Evolutionary conservation across 257 asterid genomes (phyloP), one percentile per base, ranked within the genome.

Genomic region (Nyctanthes arbortristis): DNA sequence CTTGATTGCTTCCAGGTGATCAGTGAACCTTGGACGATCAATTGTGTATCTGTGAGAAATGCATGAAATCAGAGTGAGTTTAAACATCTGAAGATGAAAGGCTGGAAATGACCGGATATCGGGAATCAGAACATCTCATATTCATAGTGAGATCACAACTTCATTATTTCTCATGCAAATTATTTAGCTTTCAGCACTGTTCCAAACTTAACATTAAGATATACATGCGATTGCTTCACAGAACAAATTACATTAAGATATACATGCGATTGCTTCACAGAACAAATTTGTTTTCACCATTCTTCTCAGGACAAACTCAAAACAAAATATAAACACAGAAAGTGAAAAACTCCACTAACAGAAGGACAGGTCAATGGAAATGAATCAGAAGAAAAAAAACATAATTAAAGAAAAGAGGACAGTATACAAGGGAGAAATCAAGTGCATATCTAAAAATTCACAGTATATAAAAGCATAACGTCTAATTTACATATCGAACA

Each of bases 1-100:
- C 83, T 93, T 93, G 81, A 93, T 91, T 12, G 97, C 99, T 75
- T 93, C 99, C 72, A 93, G 82, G 82, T 93, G 92, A 72, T 93
- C 96, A 11, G 91, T 85, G 84, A 93, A 93, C 81, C 99, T 89
- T 58, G 96, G 99, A 13, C 87, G 80, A 73, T 93, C 96, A 96
- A 89, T 87, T 22, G 97, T 93, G 80, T 91, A 93, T 82, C 99
- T 91, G 74, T 12, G 30, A 65, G 60, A 65, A 72, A 47, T 34
- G 20, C 45, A 61, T 32, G 35, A 58, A 12, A 63, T 34, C 31
- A 35, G 36, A 62, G 55, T 43, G 40, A 52, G 31, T 1, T 31
- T 69, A 67, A 31, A 22, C 20, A 14, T 68, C 30, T 33, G 20
- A 73, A 76, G 27, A 31, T 65, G 49, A 34, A 45, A 54, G 28